These are phyloP conservation scores for Trichoderma guizhouense DNA, from an alignment of 2,329 filamentous ascomycete genomes.

Conservation along the genomic window DNA sequence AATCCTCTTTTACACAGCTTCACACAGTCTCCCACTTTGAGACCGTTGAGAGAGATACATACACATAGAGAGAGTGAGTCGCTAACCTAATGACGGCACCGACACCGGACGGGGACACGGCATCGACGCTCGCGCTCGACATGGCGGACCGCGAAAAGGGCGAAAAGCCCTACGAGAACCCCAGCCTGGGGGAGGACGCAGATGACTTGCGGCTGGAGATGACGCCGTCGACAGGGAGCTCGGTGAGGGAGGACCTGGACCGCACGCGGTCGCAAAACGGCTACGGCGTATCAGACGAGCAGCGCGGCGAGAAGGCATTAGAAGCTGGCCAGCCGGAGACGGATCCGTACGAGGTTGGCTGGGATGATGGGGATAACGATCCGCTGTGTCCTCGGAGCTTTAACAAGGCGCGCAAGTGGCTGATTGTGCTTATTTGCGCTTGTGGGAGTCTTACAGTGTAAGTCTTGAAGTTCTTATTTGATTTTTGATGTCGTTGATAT, in stretches of 20 bases:
- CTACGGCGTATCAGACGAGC: conserved; percentile 40
- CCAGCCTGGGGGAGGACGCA: background rate
- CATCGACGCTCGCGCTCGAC: conserved; percentile 7
- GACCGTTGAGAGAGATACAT: background rate
- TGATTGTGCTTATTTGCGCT: conserved; percentile 72
- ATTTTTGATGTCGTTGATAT: background rate
- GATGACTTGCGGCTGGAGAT: background rate
- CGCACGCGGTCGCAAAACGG: conserved; percentile 41
- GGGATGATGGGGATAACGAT: conserved; percentile 56
- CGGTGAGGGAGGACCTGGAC: background rate
- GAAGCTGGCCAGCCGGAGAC: conserved; percentile 27
- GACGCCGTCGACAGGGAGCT: background rate
- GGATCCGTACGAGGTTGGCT: conserved; percentile 61
- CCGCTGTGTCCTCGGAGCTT: conserved; percentile 72
- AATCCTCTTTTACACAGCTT: background rate
- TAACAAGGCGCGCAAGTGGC: conserved; percentile 66
- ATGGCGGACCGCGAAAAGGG: background rate
- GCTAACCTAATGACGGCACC: background rate
- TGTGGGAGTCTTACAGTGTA: conserved; percentile 78
- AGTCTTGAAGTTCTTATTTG: conserved; percentile 37
- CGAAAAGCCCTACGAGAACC: background rate
- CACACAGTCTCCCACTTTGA: too few relatives aligned
- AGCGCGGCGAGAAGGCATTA: background rate
- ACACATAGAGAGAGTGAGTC: background rate
- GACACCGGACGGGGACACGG: background rate